Evolutionary conservation across 208 protist species (phyloP).

Genomic region (Tritrichomonas foetus): DNA sequence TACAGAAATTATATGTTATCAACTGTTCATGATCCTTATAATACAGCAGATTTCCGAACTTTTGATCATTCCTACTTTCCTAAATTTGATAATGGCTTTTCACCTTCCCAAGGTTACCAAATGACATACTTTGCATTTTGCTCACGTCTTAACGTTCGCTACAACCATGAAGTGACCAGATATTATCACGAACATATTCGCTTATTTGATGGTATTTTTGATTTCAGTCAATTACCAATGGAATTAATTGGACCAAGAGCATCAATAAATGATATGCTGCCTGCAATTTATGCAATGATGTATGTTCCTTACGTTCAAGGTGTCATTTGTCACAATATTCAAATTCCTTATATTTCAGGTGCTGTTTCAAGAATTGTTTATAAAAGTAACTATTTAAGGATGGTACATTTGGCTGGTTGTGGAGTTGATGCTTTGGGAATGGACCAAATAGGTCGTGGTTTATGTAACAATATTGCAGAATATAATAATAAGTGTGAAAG

Average conservation of each 20-base stretch:
- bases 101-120: background rate
- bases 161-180: background rate
- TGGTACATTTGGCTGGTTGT: background rate
- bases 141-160: background rate
- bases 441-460: background rate
- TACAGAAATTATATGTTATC: background rate
- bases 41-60: background rate
- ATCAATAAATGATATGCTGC: background rate
- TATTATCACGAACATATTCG: conserved; percentile 7
- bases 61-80: background rate
- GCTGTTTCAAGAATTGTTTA: background rate
- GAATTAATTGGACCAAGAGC: background rate
- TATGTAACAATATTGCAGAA: background rate
- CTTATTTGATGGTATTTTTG: background rate
- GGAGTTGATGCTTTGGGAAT: background rate
- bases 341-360: background rate
- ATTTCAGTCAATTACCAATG: background rate
- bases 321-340: background rate
- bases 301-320: background rate
- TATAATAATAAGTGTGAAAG: too few species aligned
- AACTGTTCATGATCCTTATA: background rate
- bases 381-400: background rate
- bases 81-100: background rate
- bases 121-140: background rate
- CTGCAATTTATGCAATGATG: background rate